Percentiles rank a stretch among this genome's conserved stretches.
Conservation (phyloP, 306 rosid species). For the Carpinus viminea region DNA sequence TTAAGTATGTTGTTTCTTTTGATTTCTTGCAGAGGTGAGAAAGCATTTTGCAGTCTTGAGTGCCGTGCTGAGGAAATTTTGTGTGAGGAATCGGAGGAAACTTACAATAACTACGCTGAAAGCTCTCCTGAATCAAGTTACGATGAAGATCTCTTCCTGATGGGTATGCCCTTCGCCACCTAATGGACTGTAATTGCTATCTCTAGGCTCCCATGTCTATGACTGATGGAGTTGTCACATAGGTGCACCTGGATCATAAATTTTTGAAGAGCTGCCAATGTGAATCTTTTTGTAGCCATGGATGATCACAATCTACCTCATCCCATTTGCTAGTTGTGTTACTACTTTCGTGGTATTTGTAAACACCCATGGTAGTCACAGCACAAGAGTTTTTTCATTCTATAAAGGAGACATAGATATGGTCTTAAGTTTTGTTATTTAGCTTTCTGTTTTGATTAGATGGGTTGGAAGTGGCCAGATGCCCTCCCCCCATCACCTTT, state of each 20-base stretch:
- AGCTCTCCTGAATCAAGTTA: conserved; percentile 63
- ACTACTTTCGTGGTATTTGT: conserved; percentile 36
- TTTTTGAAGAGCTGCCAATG: conserved; percentile 41
- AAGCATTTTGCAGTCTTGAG: conserved; percentile 68
- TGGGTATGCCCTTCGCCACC: conserved; percentile 48
- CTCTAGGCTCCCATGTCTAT: conserved; percentile 13
- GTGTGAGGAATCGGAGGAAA: conserved; percentile 46
- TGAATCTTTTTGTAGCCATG: conserved; percentile 47
- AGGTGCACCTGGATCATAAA: conserved; percentile 31
- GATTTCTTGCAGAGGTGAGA: conserved; percentile 47
- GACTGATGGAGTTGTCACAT: conserved; percentile 17
- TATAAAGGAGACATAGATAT: conserved; percentile 18
- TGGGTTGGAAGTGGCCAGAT: conserved; percentile 59
- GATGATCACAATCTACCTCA: conserved; percentile 39
- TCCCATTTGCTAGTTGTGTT: conserved; percentile 33
- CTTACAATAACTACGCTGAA: conserved; percentile 35
- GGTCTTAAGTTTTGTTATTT: conserved; percentile 14
- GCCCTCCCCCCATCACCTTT: conserved; percentile 57
- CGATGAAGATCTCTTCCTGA: conserved; percentile 62
- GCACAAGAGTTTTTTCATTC: conserved; percentile 15
- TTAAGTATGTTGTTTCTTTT: conserved; percentile 20
- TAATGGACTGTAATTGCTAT: conserved; percentile 28
- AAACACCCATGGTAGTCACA: conserved; percentile 31
- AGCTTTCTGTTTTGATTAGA: conserved; percentile 38
- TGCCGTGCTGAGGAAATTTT: conserved; percentile 50